Percentiles rank a stretch among this genome's conserved stretches.
Conservation (phyloP, 176 grass and related monocot genomes). For the Carex scoparia region DNA sequence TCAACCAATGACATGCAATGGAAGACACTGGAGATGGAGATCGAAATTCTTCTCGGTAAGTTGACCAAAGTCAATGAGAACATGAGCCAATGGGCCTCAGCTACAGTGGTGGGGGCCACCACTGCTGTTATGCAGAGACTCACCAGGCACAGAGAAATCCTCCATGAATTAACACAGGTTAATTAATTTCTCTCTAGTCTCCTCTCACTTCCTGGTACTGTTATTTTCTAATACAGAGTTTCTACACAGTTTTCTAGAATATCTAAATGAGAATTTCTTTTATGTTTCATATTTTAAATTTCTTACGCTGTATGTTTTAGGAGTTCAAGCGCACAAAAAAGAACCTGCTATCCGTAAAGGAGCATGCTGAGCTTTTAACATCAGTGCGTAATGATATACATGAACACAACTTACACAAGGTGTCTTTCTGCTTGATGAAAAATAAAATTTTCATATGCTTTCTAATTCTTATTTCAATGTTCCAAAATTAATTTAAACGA, state of each 20-base stretch:
- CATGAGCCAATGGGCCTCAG: slow-evolving; percentile 34
- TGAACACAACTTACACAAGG: slow-evolving; percentile 54
- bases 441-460: not conserved
- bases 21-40: slow-evolving; percentile 46
- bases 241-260: not conserved
- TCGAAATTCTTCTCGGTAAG: slow-evolving; percentile 30
- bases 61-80: slow-evolving; percentile 36
- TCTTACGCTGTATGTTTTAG: not conserved
- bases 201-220: not conserved
- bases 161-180: slow-evolving; percentile 37
- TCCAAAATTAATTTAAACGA: not conserved
- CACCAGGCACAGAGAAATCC: slow-evolving; percentile 41
- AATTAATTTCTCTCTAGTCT: not conserved
- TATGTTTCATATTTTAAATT: not conserved
- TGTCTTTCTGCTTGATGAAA: slow-evolving; percentile 3
- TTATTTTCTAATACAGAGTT: not conserved
- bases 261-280: not conserved
- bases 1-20: slow-evolving; percentile 30
- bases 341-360: slow-evolving; percentile 33
- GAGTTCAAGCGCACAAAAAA: slow-evolving; percentile 41
- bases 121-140: slow-evolving; percentile 31
- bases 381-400: slow-evolving; percentile 47
- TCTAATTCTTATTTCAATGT: not conserved
- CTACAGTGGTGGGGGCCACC: slow-evolving; percentile 5
- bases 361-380: slow-evolving; percentile 46